Evolutionary conservation across 129 eudicot species (phyloP), one percentile per base, ranked within the genome.

Genomic region (Kitagawia praeruptora): DNA sequence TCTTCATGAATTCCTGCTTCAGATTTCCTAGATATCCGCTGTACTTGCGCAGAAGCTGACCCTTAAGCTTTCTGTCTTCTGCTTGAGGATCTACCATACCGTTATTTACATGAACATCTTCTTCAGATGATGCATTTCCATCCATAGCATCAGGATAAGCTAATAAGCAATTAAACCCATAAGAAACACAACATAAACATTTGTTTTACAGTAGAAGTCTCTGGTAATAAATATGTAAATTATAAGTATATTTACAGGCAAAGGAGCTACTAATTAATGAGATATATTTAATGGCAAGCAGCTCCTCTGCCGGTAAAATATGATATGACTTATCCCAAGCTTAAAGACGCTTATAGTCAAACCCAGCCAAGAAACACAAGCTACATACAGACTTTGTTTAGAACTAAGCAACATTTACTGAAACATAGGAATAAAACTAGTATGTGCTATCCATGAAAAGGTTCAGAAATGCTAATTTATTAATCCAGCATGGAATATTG

Each of bases 1-100:
- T 92, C 89, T 95, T 95, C 97, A 95, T 88, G 86, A 95, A 95
- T 81, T 95, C 99, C 81, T 95, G 97, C 84, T 92, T 95, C 37
- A 95, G 88, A 73, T 91, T 89, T 11, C 97, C 93, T 27, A 94
- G 80, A 77, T 91, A 94, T 74, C 99, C 99, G 54, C 99, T 92
- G 81, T 95, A 95, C 89, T 90, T 95, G 82, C 97, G 92, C 77
- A 95, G 83, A 25, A 95, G 90, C 82, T 95, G 97, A 71, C 97
- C 94, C 82, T 95, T 95, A 42, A 95, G 75, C 61, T 95, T 96
- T 70, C 89, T 76, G 38, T 95, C 99, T 82, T 92, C 99, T 4
- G 99, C 96, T 81, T 91, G 91, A 76, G 99, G 95, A 84, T 95
- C 94, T 47, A 95, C 78, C 28, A 89, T 80, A 75, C 80, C 85